Evolutionary conservation across 306 rosid genomes (phyloP), one percentile per base, ranked within the genome.

Genomic region (Castanea crenata): DNA sequence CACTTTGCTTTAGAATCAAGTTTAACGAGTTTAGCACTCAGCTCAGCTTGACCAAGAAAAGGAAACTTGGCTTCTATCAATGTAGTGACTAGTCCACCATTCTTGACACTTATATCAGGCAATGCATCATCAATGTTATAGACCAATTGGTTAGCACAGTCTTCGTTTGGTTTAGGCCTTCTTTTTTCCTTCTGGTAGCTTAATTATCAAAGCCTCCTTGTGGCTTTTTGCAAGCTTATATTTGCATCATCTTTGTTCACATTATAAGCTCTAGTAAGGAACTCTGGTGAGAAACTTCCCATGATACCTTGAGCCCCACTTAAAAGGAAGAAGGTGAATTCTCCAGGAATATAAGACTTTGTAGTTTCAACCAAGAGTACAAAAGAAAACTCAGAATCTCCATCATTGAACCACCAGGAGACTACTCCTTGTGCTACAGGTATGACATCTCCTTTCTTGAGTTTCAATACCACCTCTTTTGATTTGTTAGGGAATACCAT

Each of bases 361-460:
- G 82, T 63, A 4, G 97, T 89, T 62, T 87, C 87, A 0, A 92
- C 97, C 34, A 92, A 68, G 73, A 88, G 83, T 2, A 67, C 6
- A 4, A 92, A 38, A 0, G 34, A 44, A 1, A 92, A 84, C 20
- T 87, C 82, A 0, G 90, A 81, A 29, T 86, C 89, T 31, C 84
- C 94, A 14, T 83, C 64, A 44, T 90, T 90, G 90, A 79, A 90
- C 97, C 97, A 92, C 97, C 97, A 92, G 15, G 97, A 92, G 32
- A 86, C 54, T 35, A 57, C 16, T 64, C 91, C 97, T 19, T 63
- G 16, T 4, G 93, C 88, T 0, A 87, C 79, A 1, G 97, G 89
- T 77, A 35, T 0, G 41, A 35, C 41, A 35, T 35, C 41, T 35
- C 41, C 41, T 35, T 32, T 32, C 34, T 32, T 83, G 0, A 92